Base-by-base conservation (phyloP, 352 stramenopile species). In the Peronospora destructor region DNA sequence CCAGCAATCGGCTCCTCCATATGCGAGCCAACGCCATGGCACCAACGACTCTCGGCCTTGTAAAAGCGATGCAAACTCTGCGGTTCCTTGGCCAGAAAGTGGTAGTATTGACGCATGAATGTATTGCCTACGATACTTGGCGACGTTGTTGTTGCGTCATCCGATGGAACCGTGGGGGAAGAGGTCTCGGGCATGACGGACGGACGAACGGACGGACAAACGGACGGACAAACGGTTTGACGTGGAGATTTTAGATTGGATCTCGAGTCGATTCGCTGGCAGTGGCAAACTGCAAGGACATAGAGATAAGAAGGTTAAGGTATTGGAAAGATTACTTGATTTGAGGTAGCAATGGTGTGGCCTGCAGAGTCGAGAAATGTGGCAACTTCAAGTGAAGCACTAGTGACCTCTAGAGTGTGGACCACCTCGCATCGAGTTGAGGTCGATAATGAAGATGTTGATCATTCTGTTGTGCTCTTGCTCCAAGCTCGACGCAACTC, bases 101-200 rank as follows among this genome's bases (percentile, higher is more conserved):
- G 79, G 67, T 94, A 94, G 69, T 94, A 94, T 71, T 94, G 83
- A 43, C 79, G 79, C 72, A 94, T 89, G 60, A 94, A 94, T 30
- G 83, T 84, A 61, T 81, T 88, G 49, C 83, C 83, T 43, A 94
- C 83, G 41, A 68, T 78, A 50, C 66, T 68, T 32, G 81, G 81
- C 46, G 83, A 68, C 45, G 76, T 67, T 37, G 45, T 45, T 59
- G 45, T 56, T n/a, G n/a, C n/a, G 57, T 78, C 66, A 25, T 76
- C 60, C 41, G 61, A 58, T 56, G 55, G 52, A 49, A 23, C 23
- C 41, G 44, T 19, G 32, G 51, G 53, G 41, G 59, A 36, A 38
- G 60, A 44, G 41, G 53, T 79, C 66, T 86, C 69, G 44, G 73
- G 69, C 73, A 84, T 81, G 29, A 43, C 36, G 51, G 16, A 13